Conservation (phyloP, 2,329 filamentous ascomycete genomes). For the Sporothrix brunneoviolacea region DNA sequence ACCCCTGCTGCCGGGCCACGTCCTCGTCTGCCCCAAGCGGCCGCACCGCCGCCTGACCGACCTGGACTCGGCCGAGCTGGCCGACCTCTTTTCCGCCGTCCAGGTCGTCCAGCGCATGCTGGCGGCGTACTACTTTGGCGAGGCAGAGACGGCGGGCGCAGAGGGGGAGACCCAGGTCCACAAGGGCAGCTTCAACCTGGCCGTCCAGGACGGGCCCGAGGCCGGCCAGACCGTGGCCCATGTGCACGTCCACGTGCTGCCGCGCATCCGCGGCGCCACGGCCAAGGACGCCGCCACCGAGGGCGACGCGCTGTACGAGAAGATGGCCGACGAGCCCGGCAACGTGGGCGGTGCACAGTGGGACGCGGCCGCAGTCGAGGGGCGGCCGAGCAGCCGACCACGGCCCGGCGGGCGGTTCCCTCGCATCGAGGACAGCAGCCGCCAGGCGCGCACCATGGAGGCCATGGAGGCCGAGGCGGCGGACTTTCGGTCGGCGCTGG, state of each 20-base stretch:
- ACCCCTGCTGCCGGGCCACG: constrained; percentile 85
- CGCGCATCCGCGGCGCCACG: constrained; percentile 54
- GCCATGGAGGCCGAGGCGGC: constrained; percentile 78
- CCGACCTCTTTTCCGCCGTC: constrained; percentile 81
- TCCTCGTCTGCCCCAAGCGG: constrained; percentile 75
- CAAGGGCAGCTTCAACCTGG: constrained; percentile 74
- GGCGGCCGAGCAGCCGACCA: constrained; percentile 28
- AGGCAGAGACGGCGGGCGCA: constrained; percentile 1
- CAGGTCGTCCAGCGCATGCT: constrained; percentile 76
- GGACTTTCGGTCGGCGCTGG: constrained; percentile 50
- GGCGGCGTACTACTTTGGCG: constrained; percentile 46
- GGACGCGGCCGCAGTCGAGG: constrained; percentile 33
- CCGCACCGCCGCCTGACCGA: constrained; percentile 68
- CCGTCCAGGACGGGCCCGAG: constrained; percentile 85
- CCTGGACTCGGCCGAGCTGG: constrained; percentile 62
- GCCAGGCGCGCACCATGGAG: constrained; percentile 59
- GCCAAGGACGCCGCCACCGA: constrained; percentile 28
- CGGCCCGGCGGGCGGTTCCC: constrained; percentile 54
- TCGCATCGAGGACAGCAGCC: constrained; percentile 62
- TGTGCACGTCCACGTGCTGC: constrained; percentile 89
- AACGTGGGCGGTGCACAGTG: constrained; percentile 68
- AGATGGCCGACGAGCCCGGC: constrained; percentile 77
- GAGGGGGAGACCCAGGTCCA: background rate
- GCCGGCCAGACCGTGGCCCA: constrained; percentile 93
- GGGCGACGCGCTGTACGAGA: constrained; percentile 72